Percentiles rank a stretch among this genome's conserved stretches.
phyloP scores from a whole-genome alignment of 2,329 filamentous ascomycete genomes.

The Sphaerostilbella broomeana region DNA sequence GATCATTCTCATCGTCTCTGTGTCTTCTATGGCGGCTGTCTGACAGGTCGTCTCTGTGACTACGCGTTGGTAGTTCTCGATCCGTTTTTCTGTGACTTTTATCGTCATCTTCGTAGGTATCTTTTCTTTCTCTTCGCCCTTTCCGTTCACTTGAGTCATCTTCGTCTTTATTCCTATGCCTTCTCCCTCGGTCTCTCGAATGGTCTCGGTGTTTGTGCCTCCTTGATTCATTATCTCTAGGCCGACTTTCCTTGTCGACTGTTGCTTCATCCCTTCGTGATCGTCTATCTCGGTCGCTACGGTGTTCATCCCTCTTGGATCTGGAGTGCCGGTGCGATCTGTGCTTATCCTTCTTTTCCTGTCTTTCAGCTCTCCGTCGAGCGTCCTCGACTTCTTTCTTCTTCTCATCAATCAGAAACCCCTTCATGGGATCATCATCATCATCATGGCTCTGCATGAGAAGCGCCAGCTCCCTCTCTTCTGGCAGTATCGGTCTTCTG shows the following conservation, averaged over 20 bases:
- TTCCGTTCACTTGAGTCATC: constrained; percentile 16
- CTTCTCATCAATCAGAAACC: constrained; percentile 82
- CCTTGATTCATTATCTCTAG: constrained; percentile 25
- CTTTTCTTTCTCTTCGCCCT: constrained; percentile 18
- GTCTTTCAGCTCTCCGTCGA: constrained; percentile 43
- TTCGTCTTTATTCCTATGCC: constrained; percentile 13
- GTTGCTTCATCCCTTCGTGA: constrained; percentile 34
- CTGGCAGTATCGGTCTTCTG: constrained; percentile 60
- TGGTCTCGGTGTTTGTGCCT: constrained; percentile 24
- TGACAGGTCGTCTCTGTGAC: constrained; percentile 22
- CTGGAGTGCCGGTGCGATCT: constrained; percentile 41
- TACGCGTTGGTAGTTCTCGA: constrained; percentile 17
- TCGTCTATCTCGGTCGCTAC: constrained; percentile 25
- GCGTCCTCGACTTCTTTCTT: constrained; percentile 78
- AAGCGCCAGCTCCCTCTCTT: constrained; percentile 72
- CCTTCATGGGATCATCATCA: constrained; percentile 97
- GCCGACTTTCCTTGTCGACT: constrained; percentile 20
- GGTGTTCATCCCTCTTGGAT: constrained; percentile 28
- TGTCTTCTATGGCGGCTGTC: constrained; percentile 22
- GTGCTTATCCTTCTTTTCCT: constrained; percentile 41
- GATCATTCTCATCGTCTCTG: constrained; percentile 23
- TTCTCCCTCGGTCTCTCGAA: constrained; percentile 22
- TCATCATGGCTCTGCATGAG: constrained; percentile 80
- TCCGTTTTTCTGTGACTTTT: constrained; percentile 18
- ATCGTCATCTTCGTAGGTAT: constrained; percentile 19